Percentiles rank a stretch among this genome's conserved stretches.
Conservation (phyloP, 306 rosid genomes). For the Fragaria ananassa region DNA sequence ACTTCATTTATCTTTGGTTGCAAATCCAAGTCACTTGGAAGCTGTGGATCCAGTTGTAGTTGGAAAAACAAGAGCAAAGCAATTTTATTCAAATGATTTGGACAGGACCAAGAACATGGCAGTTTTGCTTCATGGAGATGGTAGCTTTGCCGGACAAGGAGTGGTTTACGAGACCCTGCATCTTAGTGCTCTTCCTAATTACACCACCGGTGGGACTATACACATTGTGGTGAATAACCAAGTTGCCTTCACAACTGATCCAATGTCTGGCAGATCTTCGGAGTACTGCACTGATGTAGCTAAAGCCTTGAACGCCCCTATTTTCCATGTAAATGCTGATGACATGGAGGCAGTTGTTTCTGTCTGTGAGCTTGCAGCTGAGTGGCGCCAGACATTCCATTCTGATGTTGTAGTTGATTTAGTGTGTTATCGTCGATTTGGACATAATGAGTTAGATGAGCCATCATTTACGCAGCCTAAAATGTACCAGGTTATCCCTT, state of each 20-base stretch:
- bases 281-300: slow-evolving; percentile 95
- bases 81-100: slow-evolving; percentile 63
- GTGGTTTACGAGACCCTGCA: slow-evolving; percentile 93
- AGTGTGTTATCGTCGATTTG: slow-evolving; percentile 91
- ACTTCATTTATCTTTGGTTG: slow-evolving; percentile 82
- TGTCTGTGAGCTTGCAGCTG: slow-evolving; percentile 94
- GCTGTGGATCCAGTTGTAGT: slow-evolving; percentile 88
- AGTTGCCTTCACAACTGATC: slow-evolving; percentile 97
- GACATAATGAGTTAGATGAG: slow-evolving; percentile 96
- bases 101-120: slow-evolving; percentile 83
- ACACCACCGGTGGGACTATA: slow-evolving; percentile 87
- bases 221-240: slow-evolving; percentile 90
- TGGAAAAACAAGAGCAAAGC: slow-evolving; percentile 94
- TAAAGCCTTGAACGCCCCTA: slow-evolving; percentile 86
- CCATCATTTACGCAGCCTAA: slow-evolving; percentile 97
- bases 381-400: slow-evolving; percentile 98
- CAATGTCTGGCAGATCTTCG: slow-evolving; percentile 78
- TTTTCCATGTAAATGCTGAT: slow-evolving; percentile 89
- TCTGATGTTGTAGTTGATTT: slow-evolving; percentile 94
- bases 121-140: slow-evolving; percentile 87
- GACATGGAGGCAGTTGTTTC: slow-evolving; percentile 96
- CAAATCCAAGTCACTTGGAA: slow-evolving; percentile 96
- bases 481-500: slow-evolving; percentile 78
- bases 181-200: slow-evolving; percentile 94
- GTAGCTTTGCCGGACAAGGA: slow-evolving; percentile 98